Conservation (phyloP, 2,329 filamentous ascomycete genomes). For the Exophiala viscosa region DNA sequence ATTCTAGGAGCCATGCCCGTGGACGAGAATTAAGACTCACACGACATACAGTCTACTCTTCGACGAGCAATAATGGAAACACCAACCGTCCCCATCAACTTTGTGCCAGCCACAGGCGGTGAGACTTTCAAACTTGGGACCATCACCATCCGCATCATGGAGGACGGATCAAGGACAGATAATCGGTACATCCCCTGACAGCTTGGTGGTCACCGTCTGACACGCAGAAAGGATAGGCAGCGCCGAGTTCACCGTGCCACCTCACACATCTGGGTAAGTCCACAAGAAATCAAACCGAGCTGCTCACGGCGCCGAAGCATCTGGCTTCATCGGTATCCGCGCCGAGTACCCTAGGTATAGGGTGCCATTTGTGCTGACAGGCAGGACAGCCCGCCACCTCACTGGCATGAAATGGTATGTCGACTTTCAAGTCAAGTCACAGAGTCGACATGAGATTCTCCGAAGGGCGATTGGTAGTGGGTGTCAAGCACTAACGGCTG, state of each 20-base stretch:
- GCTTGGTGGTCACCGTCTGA: conserved; percentile 28
- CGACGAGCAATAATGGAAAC: conserved; percentile 16
- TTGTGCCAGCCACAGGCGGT: conserved; percentile 46
- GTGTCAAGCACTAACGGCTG: too few species aligned
- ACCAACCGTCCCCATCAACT: conserved; percentile 37
- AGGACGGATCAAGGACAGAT: conserved; percentile 49
- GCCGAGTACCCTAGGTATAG: not conserved
- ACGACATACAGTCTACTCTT: not conserved
- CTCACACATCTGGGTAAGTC: conserved; percentile 26
- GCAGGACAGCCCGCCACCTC: conserved; percentile 20
- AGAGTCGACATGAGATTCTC: too few species aligned
- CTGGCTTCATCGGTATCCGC: too few species aligned
- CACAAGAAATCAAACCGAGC: not conserved
- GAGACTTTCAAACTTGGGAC: conserved; percentile 50
- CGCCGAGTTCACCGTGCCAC: conserved; percentile 27
- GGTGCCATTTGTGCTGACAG: not conserved
- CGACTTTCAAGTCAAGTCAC: too few species aligned
- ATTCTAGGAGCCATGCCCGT: too few species aligned
- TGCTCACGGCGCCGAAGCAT: too few species aligned
- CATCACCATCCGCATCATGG: conserved; percentile 49
- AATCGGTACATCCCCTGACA: not conserved
- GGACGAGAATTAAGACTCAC: too few species aligned
- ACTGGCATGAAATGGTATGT: conserved; percentile 27
- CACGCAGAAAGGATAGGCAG: conserved; percentile 15
- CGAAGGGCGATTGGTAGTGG: too few species aligned